Conservation (phyloP, 2,329 filamentous ascomycete species). For the Nemania serpens region DNA sequence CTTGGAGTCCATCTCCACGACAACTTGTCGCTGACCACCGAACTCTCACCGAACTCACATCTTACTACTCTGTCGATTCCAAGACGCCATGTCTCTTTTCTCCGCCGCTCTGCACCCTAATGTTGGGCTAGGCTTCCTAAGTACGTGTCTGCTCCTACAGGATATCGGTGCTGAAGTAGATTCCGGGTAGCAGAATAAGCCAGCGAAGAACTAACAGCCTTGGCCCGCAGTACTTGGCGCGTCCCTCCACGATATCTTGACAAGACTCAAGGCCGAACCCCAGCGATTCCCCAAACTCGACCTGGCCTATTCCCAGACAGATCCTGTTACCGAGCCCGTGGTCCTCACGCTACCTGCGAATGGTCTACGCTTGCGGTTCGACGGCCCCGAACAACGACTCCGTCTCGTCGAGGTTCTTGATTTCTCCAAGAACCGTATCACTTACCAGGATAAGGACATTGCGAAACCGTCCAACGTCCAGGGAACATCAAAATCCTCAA, state of each 20-base stretch:
- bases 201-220: conserved; percentile 16
- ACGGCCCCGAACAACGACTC: conserved; percentile 88
- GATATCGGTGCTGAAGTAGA: background rate
- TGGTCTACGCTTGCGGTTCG: conserved; percentile 87
- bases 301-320: conserved; percentile 75
- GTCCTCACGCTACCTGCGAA: conserved; percentile 79
- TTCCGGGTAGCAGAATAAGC: background rate
- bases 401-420: conserved; percentile 90
- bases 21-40: background rate
- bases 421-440: conserved; percentile 82
- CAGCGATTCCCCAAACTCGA: conserved; percentile 82
- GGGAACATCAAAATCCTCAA: conserved; percentile 35
- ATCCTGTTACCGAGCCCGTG: conserved; percentile 76
- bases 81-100: conserved; percentile 39
- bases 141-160: conserved; percentile 29
- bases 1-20: background rate
- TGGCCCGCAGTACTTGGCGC: conserved; percentile 75
- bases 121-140: conserved; percentile 40
- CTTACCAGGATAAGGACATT: conserved; percentile 70
- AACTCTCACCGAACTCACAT: background rate
- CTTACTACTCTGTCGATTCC: background rate
- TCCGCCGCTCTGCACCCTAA: conserved; percentile 41
- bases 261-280: conserved; percentile 85
- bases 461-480: conserved; percentile 62
- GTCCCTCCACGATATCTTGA: conserved; percentile 87